These are phyloP conservation scores for Mrakia hoshinonis DNA, from an alignment of 768 basidiomycete genomes.

Conservation along the genomic window DNA sequence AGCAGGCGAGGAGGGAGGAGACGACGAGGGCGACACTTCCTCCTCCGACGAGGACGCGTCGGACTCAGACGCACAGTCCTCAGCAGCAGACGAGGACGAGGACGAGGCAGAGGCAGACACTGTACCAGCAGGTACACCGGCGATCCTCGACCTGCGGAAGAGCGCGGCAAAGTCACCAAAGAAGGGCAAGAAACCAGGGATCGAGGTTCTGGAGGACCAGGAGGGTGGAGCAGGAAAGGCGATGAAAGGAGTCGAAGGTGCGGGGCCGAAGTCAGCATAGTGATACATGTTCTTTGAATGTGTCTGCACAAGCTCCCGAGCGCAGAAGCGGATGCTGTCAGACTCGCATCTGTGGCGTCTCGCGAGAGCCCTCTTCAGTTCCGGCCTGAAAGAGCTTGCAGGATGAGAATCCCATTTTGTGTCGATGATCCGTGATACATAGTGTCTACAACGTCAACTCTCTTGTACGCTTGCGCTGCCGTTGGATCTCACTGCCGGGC, in stretches of 20 bases:
- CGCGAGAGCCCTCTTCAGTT: too few species aligned
- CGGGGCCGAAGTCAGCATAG: too few species aligned
- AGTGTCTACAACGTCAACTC: too few species aligned
- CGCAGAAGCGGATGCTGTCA: too few species aligned
- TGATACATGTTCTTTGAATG: too few species aligned
- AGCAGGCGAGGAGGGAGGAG: conserved; percentile 1
- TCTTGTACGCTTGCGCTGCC: too few species aligned
- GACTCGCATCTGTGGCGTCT: too few species aligned
- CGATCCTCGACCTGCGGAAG: background rate
- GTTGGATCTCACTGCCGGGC: too few species aligned
- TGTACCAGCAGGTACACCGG: background rate
- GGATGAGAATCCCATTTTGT: too few species aligned
- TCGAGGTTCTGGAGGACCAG: conserved; percentile 15
- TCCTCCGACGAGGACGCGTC: background rate
- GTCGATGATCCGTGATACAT: too few species aligned
- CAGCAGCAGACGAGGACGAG: background rate
- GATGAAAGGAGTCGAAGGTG: background rate
- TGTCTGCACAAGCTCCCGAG: too few species aligned
- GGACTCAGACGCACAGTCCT: background rate
- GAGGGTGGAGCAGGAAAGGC: background rate
- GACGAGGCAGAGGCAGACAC: background rate
- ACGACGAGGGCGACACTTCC: background rate
- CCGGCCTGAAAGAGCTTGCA: too few species aligned
- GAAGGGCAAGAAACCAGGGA: background rate
- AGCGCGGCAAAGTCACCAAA: background rate